Base-by-base conservation (phyloP, 768 basidiomycete species). In the Lentinula guzmanii region DNA sequence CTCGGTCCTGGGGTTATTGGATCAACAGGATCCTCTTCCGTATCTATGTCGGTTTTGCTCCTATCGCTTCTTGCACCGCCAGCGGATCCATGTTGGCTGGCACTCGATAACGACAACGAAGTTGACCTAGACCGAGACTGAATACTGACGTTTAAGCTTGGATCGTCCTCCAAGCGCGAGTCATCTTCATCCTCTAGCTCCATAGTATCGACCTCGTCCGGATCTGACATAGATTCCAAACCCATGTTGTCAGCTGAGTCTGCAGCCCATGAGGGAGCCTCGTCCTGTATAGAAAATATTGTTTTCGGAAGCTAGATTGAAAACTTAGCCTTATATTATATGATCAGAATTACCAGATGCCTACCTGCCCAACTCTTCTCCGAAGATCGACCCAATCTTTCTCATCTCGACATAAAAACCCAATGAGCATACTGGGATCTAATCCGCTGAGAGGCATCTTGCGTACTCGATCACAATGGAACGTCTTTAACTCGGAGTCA, bases 401-500 rank as follows among this genome's bases (percentile, higher is more conserved):
- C 74, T 93, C 89, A 68, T 91, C 86, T 67, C 83, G 84, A 70
- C 89, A 88, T 65, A 98, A 69, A 70, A 99, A 98, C 10, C 95
- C 95, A 62, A 98, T 82, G 6, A 99, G 77, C 97, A 99, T 98
- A 67, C 94, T 97, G 24, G 96, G 97, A 71, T 98, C 97, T 59
- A 99, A 76, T 33, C 89, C 90, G 43, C 86, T 84, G 39, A 98
- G 74, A 0, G 89, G 89, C 91, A 98, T 96, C 84, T 96, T 98
- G 70, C 93, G 81, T 42, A 98, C 89, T 16, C 89, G 86, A n/a
- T 99, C 97, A 71, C 94, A 95, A 73, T 98, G 97, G 78, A 95
- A 99, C 11, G 92, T 96, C 68, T 83, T 84, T 37, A 98, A 76
- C 69, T 95, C 92, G 4, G 78, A 64, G 2, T 82, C 73, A 1